phyloP scores from a whole-genome alignment of 2,329 filamentous ascomycete species.

The Phoma sp. region DNA sequence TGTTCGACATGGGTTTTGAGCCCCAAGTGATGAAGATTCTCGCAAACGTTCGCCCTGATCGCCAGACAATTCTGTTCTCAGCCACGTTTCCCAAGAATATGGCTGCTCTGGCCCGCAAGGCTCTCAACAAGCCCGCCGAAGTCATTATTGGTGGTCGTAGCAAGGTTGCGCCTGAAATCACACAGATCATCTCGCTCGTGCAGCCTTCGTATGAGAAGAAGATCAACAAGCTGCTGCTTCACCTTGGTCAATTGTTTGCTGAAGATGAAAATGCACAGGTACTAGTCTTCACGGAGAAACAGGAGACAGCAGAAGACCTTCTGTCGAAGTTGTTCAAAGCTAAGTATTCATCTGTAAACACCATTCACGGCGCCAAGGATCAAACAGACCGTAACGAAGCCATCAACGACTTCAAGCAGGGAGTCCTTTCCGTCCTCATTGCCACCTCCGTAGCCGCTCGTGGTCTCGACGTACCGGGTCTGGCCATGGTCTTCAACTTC shows the following conservation, averaged over 20 bases:
- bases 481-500: constrained; percentile 95
- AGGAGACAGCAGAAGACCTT: constrained; percentile 68
- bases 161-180: constrained; percentile 73
- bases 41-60: constrained; percentile 86
- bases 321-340: constrained; percentile 39
- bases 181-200: constrained; percentile 83
- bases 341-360: constrained; percentile 62
- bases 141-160: constrained; percentile 89
- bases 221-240: constrained; percentile 80
- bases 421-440: constrained; percentile 85
- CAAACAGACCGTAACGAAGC: constrained; percentile 44
- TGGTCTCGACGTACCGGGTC: constrained; percentile 92
- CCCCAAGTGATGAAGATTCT: constrained; percentile 98
- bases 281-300: constrained; percentile 89
- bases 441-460: constrained; percentile 95
- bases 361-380: constrained; percentile 77
- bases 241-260: constrained; percentile 85
- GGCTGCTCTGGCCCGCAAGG: constrained; percentile 87
- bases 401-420: constrained; percentile 59
- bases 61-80: constrained; percentile 94
- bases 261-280: constrained; percentile 88
- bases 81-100: constrained; percentile 96
- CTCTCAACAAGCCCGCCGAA: constrained; percentile 82
- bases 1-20: constrained; percentile 99
- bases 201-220: constrained; percentile 68